Base-by-base conservation (phyloP, 371 early-diverging fungal species). In the Cladochytrium tenue region DNA sequence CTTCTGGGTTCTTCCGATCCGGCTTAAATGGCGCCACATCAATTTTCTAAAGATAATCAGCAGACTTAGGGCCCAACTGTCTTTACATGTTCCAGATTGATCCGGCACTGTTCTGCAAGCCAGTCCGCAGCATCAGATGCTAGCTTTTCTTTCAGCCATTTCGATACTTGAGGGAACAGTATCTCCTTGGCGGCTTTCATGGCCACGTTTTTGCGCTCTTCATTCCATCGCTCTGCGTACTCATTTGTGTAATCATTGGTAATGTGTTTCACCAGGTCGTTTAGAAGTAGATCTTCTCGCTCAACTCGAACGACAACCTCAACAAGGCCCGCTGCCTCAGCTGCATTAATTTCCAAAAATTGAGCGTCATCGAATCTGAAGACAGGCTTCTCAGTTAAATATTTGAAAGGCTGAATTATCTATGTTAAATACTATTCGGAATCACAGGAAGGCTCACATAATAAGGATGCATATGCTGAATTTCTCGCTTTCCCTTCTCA, bases 381-480 rank as follows among this genome's bases (percentile, higher is more conserved):
- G 7, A 92, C 75, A 1, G 90, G 93, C 71, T 96, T 96, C 28
- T 88, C 84, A 10, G 74, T 72, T 63, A 97, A 70, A 59, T 88
- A 96, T 79, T 96, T 95, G 85, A 92, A 95, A 0, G 89, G 88
- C 79, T 87, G 57, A 67, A 13, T n/a, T 3, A 33, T 5, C 51
- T 30, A 17, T 1, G 26, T 1, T 4, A 56, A 36, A 55, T 43
- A 43, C 13, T 43, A 43, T 23, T 30, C 2, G 7, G 20, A 56
- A 53, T 4, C 64, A 36, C 53, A 35, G 33, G 50, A 3, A 53
- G 51, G 69, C 75, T 61, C 78, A 86, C 86, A 80, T 88, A 82
- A 66, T 84, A 91, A 1, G 92, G 89, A 66, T 96, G 95, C 20
- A 86, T 76, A 1, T 82, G 87, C 51, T 93, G 92, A 63, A 98